Base-by-base conservation (phyloP, 2,329 filamentous ascomycete species). In the Alternaria metachromatica region DNA sequence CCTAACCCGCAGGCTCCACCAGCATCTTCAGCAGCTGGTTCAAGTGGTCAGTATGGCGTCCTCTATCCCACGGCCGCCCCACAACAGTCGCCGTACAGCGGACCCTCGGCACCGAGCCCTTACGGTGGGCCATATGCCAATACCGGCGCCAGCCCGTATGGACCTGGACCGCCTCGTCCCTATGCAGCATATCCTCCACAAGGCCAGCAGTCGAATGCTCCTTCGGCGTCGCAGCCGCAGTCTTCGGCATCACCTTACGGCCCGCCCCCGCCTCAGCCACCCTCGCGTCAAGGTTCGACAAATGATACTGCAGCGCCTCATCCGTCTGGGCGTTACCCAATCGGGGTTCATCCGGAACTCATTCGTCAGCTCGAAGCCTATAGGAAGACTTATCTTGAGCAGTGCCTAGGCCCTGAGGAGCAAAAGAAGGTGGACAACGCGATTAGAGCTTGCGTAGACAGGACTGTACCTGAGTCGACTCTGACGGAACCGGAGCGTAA, bases 361-460 rank as follows among this genome's bases (percentile, higher is more conserved):
- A 77, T 78, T 18, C 65, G 68, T 44, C 76, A 78, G 51, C 68
- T 80, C 3, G 78, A 79, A 58, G 75, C 76, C 13, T 80, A 78
- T 60, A 69, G 78, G 18, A 63, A 64, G 4, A 71, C 74, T 12
- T 80, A 77, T 62, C 66, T 78, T 12, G 65, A 74, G 41, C 65
- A 65, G 9, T 60, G 72, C 18, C 63, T 62, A 9, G 69, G 74
- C 18, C 68, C 69, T 3, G 74, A 71, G 18, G 74, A 76, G 56
- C 72, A 71, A 25, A 63, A 54, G 11, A 78, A 76, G 43, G 70
- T 78, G 3, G 73, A 79, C 62, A 79, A 78, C 53, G 76, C 76
- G 3, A 78, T 79, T 37, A 68, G 69, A 46, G 76, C 76, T 7
- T 73, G 74, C 28, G 67, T 79, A 11, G 71, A 74, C 28, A 64